Base-by-base conservation (phyloP, 2,329 filamentous ascomycete species). In the Arthroderma uncinatum region DNA sequence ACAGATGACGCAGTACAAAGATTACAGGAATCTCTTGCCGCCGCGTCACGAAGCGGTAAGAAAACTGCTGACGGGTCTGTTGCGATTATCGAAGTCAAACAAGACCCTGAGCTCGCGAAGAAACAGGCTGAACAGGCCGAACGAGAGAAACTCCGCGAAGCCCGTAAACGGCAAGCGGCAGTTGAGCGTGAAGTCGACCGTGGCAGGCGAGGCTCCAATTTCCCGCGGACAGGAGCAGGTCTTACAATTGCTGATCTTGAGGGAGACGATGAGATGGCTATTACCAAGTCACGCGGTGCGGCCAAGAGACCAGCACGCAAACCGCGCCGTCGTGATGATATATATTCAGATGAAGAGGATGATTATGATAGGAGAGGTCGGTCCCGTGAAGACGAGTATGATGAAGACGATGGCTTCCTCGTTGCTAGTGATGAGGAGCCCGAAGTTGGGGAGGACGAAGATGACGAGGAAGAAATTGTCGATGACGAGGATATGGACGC, bases 391-490 rank as follows among this genome's bases (percentile, higher is more conserved):
- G 86, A 94, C 71, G 85, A 91, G 65, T 91, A 91, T 65, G 87
- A 92, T 67, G 85, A 87, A 65, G 85, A 87, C 52, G 87, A 91
- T 66, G 87, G 86, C 55, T 92, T 92, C 71, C 83, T 92, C 55
- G 76, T 76, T 23, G 70, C 70, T 14, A 76, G 74, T 50, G 76
- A 78, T 53, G 76, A 78, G 63, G 76, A 78, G 50, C 66, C 70
- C 1, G 76, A 78, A 59, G 65, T 76, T 33, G 73, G 70, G 14
- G 75, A 71, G 7, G 71, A 71, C 23, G 73, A 73, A 21, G 75
- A 68, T 8, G 68, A 75, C 10, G 69, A 68, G 39, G 72, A 74
- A 50, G 71, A 73, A 19, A 67, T 70, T 21, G 64, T 71, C 7
- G 71, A 72, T 48, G 74, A 74, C 53, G 74, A 74, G 1, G 72